These are phyloP conservation scores for Saccharomycopsis oosterbeekiorum DNA, from an alignment of 805 yeast species.

Conservation along the genomic window DNA sequence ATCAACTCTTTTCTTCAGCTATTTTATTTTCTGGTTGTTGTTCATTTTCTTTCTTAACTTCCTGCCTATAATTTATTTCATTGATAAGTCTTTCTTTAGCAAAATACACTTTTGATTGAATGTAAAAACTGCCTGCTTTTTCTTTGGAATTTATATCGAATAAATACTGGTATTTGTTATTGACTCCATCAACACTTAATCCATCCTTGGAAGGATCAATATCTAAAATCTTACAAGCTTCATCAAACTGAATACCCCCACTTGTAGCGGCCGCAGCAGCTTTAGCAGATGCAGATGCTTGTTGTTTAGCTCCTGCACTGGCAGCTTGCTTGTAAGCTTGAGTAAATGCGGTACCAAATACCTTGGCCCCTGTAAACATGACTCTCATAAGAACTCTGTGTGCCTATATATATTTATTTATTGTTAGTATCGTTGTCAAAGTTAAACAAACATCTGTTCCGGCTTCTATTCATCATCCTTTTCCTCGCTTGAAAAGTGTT, in stretches of 20 bases:
- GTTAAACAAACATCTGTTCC: no score
- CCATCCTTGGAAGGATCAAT: constrained; percentile 47
- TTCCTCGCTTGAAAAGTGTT: background rate
- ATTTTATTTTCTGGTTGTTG: constrained; percentile 16
- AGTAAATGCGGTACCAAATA: constrained; percentile 91
- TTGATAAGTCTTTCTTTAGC: constrained; percentile 86
- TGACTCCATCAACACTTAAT: constrained; percentile 47
- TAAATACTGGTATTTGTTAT: constrained; percentile 66
- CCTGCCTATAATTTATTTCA: constrained; percentile 57
- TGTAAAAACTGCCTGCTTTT: constrained; percentile 90
- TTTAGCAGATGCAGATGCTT: constrained; percentile 38
- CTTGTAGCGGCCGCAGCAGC: constrained; percentile 41
- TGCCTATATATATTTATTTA: constrained; percentile 39
- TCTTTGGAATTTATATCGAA: constrained; percentile 87
- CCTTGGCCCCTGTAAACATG: constrained; percentile 88
- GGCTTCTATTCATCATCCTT: background rate
- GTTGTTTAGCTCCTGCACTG: constrained; percentile 73
- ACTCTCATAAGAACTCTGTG: constrained; percentile 87
- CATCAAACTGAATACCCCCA: constrained; percentile 78
- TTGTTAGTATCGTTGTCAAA: background rate
- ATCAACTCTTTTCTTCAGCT: background rate
- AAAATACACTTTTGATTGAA: constrained; percentile 87
- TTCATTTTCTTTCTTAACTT: constrained; percentile 25
- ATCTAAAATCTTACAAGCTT: constrained; percentile 85
- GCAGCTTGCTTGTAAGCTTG: constrained; percentile 97